phyloP scores from a whole-genome alignment of 805 yeast species.

The Kuraishia ogatae region DNA sequence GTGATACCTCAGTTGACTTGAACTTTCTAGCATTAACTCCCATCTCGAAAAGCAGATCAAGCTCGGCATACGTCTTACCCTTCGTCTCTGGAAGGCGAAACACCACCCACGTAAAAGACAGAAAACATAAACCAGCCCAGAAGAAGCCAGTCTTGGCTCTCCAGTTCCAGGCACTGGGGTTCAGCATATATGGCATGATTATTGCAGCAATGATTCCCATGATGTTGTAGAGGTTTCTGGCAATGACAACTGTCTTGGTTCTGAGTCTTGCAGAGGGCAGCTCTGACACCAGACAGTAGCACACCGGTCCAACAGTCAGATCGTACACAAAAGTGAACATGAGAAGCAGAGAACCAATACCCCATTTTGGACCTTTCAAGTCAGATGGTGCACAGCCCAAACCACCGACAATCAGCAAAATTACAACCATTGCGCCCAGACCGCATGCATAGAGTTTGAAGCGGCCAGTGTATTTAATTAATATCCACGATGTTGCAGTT shows the following conservation, averaged over 20 bases:
- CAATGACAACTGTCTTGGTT: constrained; percentile 29
- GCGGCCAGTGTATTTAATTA: constrained; percentile 30
- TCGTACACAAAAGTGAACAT: constrained; percentile 25
- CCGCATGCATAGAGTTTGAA: constrained; percentile 15
- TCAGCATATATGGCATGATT: constrained; percentile 40
- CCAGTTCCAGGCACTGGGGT: constrained; percentile 35
- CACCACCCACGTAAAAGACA: constrained; percentile 31
- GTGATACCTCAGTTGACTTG: constrained; percentile 9
- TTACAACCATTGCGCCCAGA: background rate
- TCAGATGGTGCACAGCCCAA: constrained; percentile 4
- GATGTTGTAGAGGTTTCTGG: constrained; percentile 21
- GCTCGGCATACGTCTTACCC: constrained; percentile 50
- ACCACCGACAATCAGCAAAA: constrained; percentile 16
- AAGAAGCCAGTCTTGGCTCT: constrained; percentile 42
- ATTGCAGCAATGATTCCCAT: constrained; percentile 26
- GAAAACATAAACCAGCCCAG: constrained; percentile 29
- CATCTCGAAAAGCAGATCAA: constrained; percentile 43
- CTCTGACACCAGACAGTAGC: constrained; percentile 30
- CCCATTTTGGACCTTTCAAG: constrained; percentile 1
- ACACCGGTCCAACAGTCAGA: constrained; percentile 30
- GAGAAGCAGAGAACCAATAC: constrained; percentile 8
- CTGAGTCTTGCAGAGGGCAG: constrained; percentile 29
- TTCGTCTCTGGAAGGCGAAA: constrained; percentile 53
- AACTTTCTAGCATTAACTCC: constrained; percentile 22
- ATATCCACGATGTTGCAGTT: constrained; percentile 30